These are phyloP conservation scores for Phytophthora niederhauseri DNA, from an alignment of 352 stramenopile genomes.

Conservation along the genomic window DNA sequence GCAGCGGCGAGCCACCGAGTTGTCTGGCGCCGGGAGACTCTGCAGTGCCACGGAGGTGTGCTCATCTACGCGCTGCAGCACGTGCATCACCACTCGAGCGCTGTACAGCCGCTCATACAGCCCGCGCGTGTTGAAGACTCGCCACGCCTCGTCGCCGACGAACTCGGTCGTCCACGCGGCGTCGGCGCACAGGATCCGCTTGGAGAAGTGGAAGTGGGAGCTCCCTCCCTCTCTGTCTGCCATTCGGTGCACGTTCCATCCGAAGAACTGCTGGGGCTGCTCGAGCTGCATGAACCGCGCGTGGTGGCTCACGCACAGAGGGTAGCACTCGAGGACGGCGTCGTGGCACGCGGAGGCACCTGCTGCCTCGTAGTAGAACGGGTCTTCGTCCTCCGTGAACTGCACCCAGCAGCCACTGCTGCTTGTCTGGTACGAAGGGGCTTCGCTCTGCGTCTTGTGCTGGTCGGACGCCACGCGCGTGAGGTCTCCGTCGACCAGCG, in stretches of 20 bases:
- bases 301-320: slow-evolving; percentile 24
- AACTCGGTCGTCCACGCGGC: slow-evolving; percentile 9
- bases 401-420: slow-evolving; percentile 13
- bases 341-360: slow-evolving; percentile 12
- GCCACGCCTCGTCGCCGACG: slow-evolving; percentile 34
- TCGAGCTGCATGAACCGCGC: slow-evolving; percentile 12
- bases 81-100: slow-evolving; percentile 23
- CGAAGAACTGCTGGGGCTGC: slow-evolving; percentile 22
- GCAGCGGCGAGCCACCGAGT: slow-evolving; percentile 25
- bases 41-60: slow-evolving; percentile 33
- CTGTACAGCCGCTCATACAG: slow-evolving; percentile 35
- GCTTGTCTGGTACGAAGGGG: background rate
- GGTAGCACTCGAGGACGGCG: slow-evolving; percentile 18
- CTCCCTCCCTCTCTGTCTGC: slow-evolving; percentile 11
- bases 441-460: background rate
- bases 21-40: slow-evolving; percentile 32
- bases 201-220: slow-evolving; percentile 45
- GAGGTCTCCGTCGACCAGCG: slow-evolving; percentile 23
- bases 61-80: slow-evolving; percentile 39
- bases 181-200: slow-evolving; percentile 24
- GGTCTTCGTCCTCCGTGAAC: slow-evolving; percentile 37
- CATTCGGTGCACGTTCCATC: slow-evolving; percentile 32
- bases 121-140: slow-evolving; percentile 32
- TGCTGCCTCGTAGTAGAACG: slow-evolving; percentile 43
- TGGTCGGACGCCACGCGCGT: background rate